A percentile compares a stretch with the other conserved stretches of the same genome.
Conservation (phyloP, 192 early-diverging fungal species). For the Linnemannia elongata region DNA sequence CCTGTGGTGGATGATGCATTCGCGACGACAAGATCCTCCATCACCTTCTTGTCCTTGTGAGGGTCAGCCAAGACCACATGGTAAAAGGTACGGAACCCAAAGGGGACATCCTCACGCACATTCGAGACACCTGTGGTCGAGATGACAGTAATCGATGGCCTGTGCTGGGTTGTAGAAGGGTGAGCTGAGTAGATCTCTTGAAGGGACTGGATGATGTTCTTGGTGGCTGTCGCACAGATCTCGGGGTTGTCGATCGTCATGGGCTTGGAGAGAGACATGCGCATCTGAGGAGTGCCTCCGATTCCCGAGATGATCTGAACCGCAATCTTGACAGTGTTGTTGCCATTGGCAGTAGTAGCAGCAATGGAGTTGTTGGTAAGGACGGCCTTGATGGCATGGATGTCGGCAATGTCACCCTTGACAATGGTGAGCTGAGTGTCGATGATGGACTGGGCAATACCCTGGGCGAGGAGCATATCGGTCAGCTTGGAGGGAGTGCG, state of each 20-base stretch:
- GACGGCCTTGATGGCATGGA: slow-evolving; percentile 30
- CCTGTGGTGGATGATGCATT: not conserved
- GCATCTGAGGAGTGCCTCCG: slow-evolving; percentile 32
- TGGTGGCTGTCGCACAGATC: slow-evolving; percentile 24
- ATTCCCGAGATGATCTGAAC: slow-evolving; percentile 49
- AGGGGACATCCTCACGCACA: slow-evolving; percentile 42
- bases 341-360: not conserved
- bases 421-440: slow-evolving; percentile 35
- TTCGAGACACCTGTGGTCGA: slow-evolving; percentile 43
- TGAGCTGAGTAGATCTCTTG: slow-evolving; percentile 29
- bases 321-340: slow-evolving; percentile 1
- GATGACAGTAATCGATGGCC: slow-evolving; percentile 38
- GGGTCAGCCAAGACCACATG: slow-evolving; percentile 30
- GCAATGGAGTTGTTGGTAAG: slow-evolving; percentile 12
- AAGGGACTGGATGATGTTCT: slow-evolving; percentile 30
- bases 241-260: slow-evolving; percentile 38
- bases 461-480: slow-evolving; percentile 44
- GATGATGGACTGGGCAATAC: slow-evolving; percentile 20
- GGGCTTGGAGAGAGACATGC: slow-evolving; percentile 14
- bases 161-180: slow-evolving; percentile 16
- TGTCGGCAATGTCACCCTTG: slow-evolving; percentile 38
- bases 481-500: slow-evolving; percentile 47
- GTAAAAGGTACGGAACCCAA: slow-evolving; percentile 28
- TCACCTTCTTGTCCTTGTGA: slow-evolving; percentile 54
- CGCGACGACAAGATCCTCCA: slow-evolving; percentile 24